phyloP scores from a whole-genome alignment of 2,329 filamentous ascomycete species.

The Nakataea oryzae region DNA sequence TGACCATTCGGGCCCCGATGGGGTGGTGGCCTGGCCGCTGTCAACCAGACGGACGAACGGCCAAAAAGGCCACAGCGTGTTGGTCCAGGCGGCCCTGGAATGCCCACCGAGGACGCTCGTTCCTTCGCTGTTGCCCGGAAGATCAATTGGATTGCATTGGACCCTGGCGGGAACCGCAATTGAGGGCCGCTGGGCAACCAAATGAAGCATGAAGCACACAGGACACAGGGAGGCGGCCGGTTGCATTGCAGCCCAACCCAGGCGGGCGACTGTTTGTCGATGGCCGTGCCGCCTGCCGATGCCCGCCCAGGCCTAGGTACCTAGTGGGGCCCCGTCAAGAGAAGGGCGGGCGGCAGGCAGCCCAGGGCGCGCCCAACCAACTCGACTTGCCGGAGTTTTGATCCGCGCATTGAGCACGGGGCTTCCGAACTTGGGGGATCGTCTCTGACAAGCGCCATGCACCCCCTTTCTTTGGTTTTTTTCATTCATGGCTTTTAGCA shows the following conservation, averaged over 20 bases:
- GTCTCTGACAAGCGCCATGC: neutral
- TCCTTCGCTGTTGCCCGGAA: too few species aligned
- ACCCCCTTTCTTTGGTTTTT: neutral
- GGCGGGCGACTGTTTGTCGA: neutral
- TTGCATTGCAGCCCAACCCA: conserved; percentile 2
- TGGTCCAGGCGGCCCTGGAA: too few species aligned
- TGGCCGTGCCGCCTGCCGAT: neutral
- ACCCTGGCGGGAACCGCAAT: neutral
- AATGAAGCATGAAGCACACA: neutral
- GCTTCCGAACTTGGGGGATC: neutral
- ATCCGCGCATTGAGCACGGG: neutral
- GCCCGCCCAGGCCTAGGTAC: too few species aligned
- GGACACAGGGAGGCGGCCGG: neutral
- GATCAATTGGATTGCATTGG: too few species aligned
- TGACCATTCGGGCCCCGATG: neutral
- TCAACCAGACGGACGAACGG: too few species aligned
- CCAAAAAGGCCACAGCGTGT: too few species aligned
- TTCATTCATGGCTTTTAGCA: too few species aligned
- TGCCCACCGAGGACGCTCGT: too few species aligned
- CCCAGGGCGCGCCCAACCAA: neutral
- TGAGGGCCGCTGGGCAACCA: neutral
- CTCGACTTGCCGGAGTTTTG: neutral
- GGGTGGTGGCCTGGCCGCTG: too few species aligned
- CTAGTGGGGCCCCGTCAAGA: neutral
- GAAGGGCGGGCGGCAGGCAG: too few species aligned